phyloP scores from a whole-genome alignment of 2,329 filamentous ascomycete genomes.

The Xylariales sp. region DNA sequence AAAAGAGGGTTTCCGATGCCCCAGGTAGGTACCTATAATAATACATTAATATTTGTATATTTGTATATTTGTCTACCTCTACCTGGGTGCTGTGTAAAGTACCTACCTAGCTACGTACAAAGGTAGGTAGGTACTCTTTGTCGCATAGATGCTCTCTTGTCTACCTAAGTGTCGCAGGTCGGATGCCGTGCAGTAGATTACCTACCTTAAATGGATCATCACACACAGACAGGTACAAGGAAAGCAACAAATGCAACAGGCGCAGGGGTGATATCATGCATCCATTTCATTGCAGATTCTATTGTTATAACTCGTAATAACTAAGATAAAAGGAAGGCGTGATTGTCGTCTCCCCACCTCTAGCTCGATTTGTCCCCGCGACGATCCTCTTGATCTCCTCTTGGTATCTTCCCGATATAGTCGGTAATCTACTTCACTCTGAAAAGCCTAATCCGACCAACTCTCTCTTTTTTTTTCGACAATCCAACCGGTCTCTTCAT shows the following conservation, averaged over 20 bases:
- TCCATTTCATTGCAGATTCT: background rate
- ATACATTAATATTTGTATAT: constrained; percentile 1
- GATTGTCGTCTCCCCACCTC: constrained; percentile 23
- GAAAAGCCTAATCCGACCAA: background rate
- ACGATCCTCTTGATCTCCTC: constrained; percentile 17
- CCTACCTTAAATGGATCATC: too few relatives aligned
- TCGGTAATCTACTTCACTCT: background rate
- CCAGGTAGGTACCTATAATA: background rate
- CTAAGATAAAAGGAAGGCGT: constrained; percentile 18
- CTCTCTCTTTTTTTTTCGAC: background rate
- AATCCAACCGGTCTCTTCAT: background rate
- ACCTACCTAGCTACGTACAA: too few relatives aligned
- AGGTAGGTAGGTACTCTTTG: too few relatives aligned
- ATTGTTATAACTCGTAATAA: background rate
- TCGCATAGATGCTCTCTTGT: too few relatives aligned
- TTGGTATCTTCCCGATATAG: background rate
- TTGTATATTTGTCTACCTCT: too few relatives aligned
- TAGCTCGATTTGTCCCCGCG: constrained; percentile 11
- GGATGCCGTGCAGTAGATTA: too few relatives aligned
- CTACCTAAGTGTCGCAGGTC: too few relatives aligned
- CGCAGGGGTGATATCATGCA: constrained; percentile 26
- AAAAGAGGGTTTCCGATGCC: background rate
- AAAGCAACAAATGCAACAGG: constrained; percentile 1
- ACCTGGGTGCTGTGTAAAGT: too few relatives aligned
- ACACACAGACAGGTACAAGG: too few relatives aligned